A percentile compares a stretch with the other conserved stretches of the same genome.
These are phyloP conservation scores for Salix dunnii DNA, from an alignment of 345 rosid species.

Conservation along the genomic window DNA sequence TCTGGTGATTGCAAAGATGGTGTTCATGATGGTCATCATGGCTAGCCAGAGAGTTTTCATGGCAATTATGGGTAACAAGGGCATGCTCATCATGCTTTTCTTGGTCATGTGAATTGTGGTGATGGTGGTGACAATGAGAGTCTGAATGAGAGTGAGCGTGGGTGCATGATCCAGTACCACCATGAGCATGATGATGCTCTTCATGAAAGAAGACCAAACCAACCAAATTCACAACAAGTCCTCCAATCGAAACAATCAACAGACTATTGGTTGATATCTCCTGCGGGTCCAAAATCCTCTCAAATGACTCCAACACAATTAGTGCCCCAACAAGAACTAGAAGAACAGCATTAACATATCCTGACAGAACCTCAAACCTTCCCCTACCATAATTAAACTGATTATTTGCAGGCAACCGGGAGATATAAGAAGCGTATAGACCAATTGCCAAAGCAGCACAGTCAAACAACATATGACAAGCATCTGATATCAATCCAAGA, in stretches of 20 bases:
- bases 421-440: conserved; percentile 84
- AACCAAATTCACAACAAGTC: conserved; percentile 76
- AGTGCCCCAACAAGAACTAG: conserved; percentile 84
- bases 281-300: conserved; percentile 94
- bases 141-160: conserved; percentile 58
- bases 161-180: conserved; percentile 63
- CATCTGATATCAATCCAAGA: conserved; percentile 93
- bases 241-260: conserved; percentile 83
- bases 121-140: conserved; percentile 24
- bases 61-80: conserved; percentile 35
- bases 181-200: conserved; percentile 99
- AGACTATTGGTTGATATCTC: conserved; percentile 88
- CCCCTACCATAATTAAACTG: conserved; percentile 96
- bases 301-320: conserved; percentile 87
- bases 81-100: conserved; percentile 35
- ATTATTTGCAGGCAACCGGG: conserved; percentile 79
- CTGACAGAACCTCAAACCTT: conserved; percentile 89
- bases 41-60: conserved; percentile 30
- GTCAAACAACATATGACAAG: conserved; percentile 98
- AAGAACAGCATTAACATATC: conserved; percentile 90
- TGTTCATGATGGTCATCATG: conserved; percentile 25
- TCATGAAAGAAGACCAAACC: conserved; percentile 95
- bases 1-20: conserved; percentile 6
- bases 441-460: conserved; percentile 98
- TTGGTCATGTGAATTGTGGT: conserved; percentile 33